Evolutionary conservation across 2,329 filamentous ascomycete species (phyloP).

Genomic region (Plectosphaerella sp.): DNA sequence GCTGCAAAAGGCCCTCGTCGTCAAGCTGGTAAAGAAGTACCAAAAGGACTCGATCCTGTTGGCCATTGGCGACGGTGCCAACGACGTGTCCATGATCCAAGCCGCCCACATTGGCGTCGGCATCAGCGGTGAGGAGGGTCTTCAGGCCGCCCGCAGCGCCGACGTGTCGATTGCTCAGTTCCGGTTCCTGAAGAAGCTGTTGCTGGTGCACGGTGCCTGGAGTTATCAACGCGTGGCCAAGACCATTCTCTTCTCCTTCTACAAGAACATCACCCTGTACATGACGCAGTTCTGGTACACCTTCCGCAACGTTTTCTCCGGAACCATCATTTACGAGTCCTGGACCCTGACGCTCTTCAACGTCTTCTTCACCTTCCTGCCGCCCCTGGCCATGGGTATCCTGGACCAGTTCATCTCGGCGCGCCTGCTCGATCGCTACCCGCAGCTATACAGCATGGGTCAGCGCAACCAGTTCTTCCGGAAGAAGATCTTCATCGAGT

Average conservation of each 20-base stretch:
- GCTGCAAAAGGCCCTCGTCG: slow-evolving; percentile 92
- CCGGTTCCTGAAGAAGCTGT: slow-evolving; percentile 85
- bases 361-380: slow-evolving; percentile 93
- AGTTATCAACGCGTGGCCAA: slow-evolving; percentile 96
- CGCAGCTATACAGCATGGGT: slow-evolving; percentile 88
- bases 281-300: slow-evolving; percentile 99
- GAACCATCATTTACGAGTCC: slow-evolving; percentile 96
- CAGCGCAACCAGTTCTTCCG: slow-evolving; percentile 94
- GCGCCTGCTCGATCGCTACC: slow-evolving; percentile 87
- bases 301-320: slow-evolving; percentile 97
- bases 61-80: slow-evolving; percentile 94
- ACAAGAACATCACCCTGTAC: slow-evolving; percentile 98
- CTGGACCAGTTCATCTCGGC: slow-evolving; percentile 98
- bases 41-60: slow-evolving; percentile 88
- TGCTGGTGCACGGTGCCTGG: slow-evolving; percentile 95
- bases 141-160: slow-evolving; percentile 91
- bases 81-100: slow-evolving; percentile 99
- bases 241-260: slow-evolving; percentile 97
- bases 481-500: slow-evolving; percentile 85
- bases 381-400: slow-evolving; percentile 90
- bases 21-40: slow-evolving; percentile 92
- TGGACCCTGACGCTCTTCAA: slow-evolving; percentile 99
- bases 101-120: slow-evolving; percentile 96
- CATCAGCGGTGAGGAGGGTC: slow-evolving; percentile 94
- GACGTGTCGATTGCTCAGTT: slow-evolving; percentile 97